These are phyloP conservation scores for Phytophthora colocasiae DNA, from an alignment of 352 stramenopile genomes.

Conservation along the genomic window DNA sequence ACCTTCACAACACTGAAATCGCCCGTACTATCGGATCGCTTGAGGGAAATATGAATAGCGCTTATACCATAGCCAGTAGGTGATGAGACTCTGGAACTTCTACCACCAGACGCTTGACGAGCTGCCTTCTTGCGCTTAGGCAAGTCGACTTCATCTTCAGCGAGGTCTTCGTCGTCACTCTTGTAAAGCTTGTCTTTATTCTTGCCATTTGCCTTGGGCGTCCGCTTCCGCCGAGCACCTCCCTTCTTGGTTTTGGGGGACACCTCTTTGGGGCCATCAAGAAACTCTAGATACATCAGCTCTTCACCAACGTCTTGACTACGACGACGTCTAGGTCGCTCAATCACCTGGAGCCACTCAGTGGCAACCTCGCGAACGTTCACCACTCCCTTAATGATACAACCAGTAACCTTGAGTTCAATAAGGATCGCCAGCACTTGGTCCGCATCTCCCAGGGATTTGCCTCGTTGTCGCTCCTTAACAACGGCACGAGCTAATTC, in stretches of 20 bases:
- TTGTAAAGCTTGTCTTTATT: conserved; percentile 49
- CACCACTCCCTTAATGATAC: conserved; percentile 71
- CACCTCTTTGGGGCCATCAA: conserved; percentile 75
- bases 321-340: conserved; percentile 84
- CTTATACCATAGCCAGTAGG: conserved; percentile 25
- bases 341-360: conserved; percentile 89
- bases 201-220: conserved; percentile 45
- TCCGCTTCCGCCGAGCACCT: conserved; percentile 41
- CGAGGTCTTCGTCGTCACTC: conserved; percentile 64
- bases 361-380: conserved; percentile 80
- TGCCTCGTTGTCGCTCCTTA: conserved; percentile 85
- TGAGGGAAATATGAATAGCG: conserved; percentile 57
- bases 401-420: conserved; percentile 88
- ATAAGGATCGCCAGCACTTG: conserved; percentile 90
- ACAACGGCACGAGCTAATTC: conserved; percentile 84
- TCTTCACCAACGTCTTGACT: conserved; percentile 87
- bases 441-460: conserved; percentile 82
- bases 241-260: conserved; percentile 49
- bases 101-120: conserved; percentile 39
- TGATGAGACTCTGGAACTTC: conserved; percentile 33
- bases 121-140: conserved; percentile 49
- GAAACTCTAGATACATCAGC: conserved; percentile 88
- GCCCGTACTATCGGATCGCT: conserved; percentile 21
- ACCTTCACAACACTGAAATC: conserved; percentile 53
- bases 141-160: conserved; percentile 43